phyloP scores from a whole-genome alignment of 192 early-diverging fungal species.

The Rhizoclosmatium sp. region DNA sequence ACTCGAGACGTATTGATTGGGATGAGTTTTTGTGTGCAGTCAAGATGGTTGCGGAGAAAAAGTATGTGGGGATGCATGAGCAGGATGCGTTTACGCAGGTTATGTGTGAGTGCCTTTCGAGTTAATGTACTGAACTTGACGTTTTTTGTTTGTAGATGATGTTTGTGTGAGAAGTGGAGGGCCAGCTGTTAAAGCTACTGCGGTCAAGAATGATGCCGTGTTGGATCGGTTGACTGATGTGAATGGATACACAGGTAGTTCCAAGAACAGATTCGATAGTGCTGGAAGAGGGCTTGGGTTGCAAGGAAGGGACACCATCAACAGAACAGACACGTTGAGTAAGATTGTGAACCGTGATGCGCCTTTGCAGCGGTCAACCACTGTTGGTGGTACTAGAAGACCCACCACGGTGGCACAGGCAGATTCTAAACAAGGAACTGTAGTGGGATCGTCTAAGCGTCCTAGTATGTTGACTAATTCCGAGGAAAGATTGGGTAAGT shows the following conservation, averaged over 20 bases:
- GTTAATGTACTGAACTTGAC: too few species aligned
- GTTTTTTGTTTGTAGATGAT: not conserved
- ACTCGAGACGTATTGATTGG: constrained; percentile 53
- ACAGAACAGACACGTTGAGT: constrained; percentile 42
- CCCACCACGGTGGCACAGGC: not conserved
- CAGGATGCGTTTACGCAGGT: constrained; percentile 45
- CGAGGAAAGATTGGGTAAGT: constrained; percentile 47
- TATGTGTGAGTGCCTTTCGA: not conserved
- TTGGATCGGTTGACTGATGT: constrained; percentile 52
- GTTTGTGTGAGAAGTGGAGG: constrained; percentile 27
- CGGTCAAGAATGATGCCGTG: constrained; percentile 47
- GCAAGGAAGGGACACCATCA: constrained; percentile 51
- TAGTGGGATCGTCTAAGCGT: constrained; percentile 6
- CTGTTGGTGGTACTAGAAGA: not conserved
- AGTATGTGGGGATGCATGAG: constrained; percentile 47
- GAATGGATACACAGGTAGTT: constrained; percentile 60
- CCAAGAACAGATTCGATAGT: constrained; percentile 64
- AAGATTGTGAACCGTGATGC: constrained; percentile 48
- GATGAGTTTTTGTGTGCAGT: constrained; percentile 51
- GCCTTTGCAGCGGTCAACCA: not conserved
- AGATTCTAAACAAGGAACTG: not conserved
- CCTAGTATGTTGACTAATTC: constrained; percentile 41
- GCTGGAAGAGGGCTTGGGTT: constrained; percentile 55
- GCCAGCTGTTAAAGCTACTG: constrained; percentile 11
- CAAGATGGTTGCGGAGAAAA: constrained; percentile 54